Evolutionary conservation across 1,284 basidiomycete genomes (phyloP).

Genomic region (Ustilago curta): DNA sequence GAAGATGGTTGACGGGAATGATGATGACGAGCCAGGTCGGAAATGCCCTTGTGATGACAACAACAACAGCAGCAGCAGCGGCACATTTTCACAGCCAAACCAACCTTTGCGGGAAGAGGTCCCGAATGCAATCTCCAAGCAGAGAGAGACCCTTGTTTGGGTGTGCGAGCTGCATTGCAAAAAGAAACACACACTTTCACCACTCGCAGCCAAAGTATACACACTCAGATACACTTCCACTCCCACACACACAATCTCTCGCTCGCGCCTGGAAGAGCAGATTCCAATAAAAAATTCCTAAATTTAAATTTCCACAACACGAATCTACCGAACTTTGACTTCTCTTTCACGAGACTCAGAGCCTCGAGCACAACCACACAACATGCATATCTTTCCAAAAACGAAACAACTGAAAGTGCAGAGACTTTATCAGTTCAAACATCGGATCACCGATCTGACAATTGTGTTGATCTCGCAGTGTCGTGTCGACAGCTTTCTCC

Average conservation of each 20-base stretch:
- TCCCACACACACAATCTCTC: not conserved
- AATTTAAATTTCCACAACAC: constrained; percentile 1
- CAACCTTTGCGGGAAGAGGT: not conserved
- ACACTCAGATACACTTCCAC: not conserved
- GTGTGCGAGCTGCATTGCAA: constrained; percentile 1
- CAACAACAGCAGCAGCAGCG: too few relatives aligned
- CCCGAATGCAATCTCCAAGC: not conserved
- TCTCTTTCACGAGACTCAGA: constrained; percentile 1
- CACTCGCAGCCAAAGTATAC: not conserved
- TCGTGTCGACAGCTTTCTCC: too few relatives aligned
- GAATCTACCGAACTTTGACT: not conserved
- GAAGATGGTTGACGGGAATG: not conserved
- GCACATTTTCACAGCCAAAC: constrained; percentile 5
- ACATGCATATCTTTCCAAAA: not conserved
- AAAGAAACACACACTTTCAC: constrained; percentile 1
- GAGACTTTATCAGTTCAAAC: too few relatives aligned
- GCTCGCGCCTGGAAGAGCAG: not conserved
- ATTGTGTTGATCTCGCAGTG: too few relatives aligned
- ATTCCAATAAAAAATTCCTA: not conserved
- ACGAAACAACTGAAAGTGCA: too few relatives aligned
- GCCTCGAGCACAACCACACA: not conserved
- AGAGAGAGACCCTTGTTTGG: constrained; percentile 10
- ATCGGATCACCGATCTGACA: too few relatives aligned
- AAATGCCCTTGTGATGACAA: not conserved
- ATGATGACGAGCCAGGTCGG: not conserved